These are phyloP conservation scores for Sclerotinia nivalis DNA, from an alignment of 2,329 filamentous ascomycete genomes.

Conservation along the genomic window DNA sequence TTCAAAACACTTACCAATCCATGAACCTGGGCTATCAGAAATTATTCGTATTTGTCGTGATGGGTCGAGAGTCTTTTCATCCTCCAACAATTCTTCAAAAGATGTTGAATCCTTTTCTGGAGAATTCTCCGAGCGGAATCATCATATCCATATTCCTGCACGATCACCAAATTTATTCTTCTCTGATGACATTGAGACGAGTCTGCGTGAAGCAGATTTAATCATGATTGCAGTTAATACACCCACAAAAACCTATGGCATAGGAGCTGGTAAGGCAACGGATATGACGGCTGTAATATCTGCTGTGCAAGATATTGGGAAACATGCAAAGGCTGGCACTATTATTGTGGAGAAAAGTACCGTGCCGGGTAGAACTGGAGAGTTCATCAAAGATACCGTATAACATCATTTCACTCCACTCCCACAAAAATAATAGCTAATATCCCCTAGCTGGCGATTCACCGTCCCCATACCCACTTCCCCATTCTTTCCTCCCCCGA, in stretches of 20 bases:
- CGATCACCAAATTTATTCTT: conserved; percentile 71
- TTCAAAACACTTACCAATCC: conserved; percentile 70
- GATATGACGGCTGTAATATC: conserved; percentile 73
- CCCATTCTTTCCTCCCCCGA: conserved; percentile 81
- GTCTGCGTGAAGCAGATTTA: conserved; percentile 68
- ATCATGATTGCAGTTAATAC: conserved; percentile 79
- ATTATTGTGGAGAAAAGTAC: conserved; percentile 84
- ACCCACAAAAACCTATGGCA: conserved; percentile 70
- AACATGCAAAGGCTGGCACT: conserved; percentile 63
- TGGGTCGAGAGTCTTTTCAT: conserved; percentile 50
- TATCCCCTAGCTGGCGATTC: conserved; percentile 52
- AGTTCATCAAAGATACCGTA: conserved; percentile 68
- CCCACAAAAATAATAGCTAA: conserved; percentile 31
- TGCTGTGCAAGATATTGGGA: conserved; percentile 66
- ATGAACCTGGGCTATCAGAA: conserved; percentile 70
- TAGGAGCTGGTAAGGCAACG: conserved; percentile 69
- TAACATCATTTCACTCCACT: conserved; percentile 13
- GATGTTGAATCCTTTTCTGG: conserved; percentile 41
- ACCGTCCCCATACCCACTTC: conserved; percentile 65
- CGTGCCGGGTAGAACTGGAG: conserved; percentile 73
- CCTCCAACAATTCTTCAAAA: conserved; percentile 44
- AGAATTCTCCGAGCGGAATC: conserved; percentile 36
- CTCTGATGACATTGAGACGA: conserved; percentile 63
- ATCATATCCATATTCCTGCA: conserved; percentile 43
- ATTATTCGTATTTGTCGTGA: conserved; percentile 66